phyloP scores from a whole-genome alignment of 176 grass and related monocot genomes.

The Triticum monococcum region DNA sequence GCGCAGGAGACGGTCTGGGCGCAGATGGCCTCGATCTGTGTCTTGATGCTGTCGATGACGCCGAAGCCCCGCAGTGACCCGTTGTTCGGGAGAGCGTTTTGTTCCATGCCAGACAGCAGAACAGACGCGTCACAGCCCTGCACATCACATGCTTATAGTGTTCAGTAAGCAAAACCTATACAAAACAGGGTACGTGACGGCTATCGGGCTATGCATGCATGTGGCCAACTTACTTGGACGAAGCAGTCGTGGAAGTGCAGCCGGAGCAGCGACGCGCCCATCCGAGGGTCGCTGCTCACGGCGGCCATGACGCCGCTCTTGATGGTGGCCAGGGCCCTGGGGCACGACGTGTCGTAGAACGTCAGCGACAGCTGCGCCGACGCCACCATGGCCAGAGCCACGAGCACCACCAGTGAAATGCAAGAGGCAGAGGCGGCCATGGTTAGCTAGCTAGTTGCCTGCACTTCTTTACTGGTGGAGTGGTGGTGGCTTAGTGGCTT shows the following conservation, averaged over 20 bases:
- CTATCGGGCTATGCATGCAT: too few relatives aligned
- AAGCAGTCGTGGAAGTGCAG: conserved; percentile 94
- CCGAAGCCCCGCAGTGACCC: neutral
- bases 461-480: too few relatives aligned
- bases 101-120: conserved; percentile 46
- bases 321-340: conserved; percentile 52
- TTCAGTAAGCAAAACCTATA: too few relatives aligned
- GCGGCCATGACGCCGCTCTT: conserved; percentile 45
- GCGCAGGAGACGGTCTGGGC: conserved; percentile 63
- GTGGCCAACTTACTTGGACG: conserved; percentile 49
- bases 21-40: conserved; percentile 57
- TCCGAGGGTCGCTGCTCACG: conserved; percentile 39
- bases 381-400: conserved; percentile 19
- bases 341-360: conserved; percentile 67
- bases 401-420: neutral
- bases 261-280: conserved; percentile 75
- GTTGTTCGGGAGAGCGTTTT: neutral
- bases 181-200: too few relatives aligned
- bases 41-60: conserved; percentile 60
- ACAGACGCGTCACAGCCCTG: conserved; percentile 79
- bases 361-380: conserved; percentile 60
- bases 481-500: neutral
- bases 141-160: too few relatives aligned
- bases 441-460: neutral
- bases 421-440: neutral